Evolutionary conservation across 2,329 filamentous ascomycete species (phyloP), one percentile per base, ranked within the genome.

Genomic region (Aureobasidium sp.): DNA sequence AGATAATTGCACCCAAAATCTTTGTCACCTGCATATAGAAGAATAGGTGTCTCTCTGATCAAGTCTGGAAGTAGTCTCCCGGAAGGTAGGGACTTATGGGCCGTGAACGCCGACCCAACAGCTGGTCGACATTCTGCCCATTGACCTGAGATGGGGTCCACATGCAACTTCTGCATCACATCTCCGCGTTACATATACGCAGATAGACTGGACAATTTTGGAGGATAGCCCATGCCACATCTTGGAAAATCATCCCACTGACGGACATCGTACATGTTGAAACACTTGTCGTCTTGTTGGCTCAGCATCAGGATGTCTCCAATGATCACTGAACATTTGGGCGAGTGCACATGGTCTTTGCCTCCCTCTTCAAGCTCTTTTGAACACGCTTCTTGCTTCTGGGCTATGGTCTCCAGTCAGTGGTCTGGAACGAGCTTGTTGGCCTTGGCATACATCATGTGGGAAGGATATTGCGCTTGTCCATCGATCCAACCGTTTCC

Each of bases 401-500:
- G 85, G 3, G 84, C 83, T 73, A 97, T 91, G 9, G 98, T 82
- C 62, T 87, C 82, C 70, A 88, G 86, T 38, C 90, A 90, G 11
- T 82, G 75, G 6, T 91, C 85, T 4, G 88, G 91, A 31, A 87
- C 91, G 72, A 90, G 88, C 70, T 90, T 76, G 74, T 90, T 89
- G 67, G 95, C 87, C 77, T 96, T 94, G 50, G 93, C 91, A 73
- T 89, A 98, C 36, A 90, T 87, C 13, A 98, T 83, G 76, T 98
- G 98, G 0, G 95, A 86, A 36, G 91, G 90, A 78, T 98, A 99
- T 77, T 99, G 96, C 56, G 98, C 93, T 10, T 84, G 83, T 1
- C 95, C 95, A 2, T 95, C 93, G 62, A 99, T 95, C 96, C 97
- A 99, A 45, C 95, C 96, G 76, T 99, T 99, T 64, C 97, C 97